A percentile compares a stretch with the other conserved stretches of the same genome.
Conservation (phyloP, 768 basidiomycete species). For the Tricholoma saponaceum region DNA sequence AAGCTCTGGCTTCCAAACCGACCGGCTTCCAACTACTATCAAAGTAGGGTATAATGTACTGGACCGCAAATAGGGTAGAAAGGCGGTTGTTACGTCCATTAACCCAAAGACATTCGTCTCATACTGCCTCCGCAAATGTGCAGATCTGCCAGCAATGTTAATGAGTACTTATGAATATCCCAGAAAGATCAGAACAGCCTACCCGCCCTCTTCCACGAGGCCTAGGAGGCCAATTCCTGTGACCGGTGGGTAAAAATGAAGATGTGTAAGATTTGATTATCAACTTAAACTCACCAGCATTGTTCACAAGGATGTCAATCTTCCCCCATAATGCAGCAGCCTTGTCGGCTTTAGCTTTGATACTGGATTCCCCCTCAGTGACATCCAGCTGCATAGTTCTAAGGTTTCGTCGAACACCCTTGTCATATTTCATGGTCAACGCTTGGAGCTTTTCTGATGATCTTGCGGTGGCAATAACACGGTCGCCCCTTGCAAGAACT, state of each 20-base stretch:
- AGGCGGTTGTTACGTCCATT: slow-evolving; percentile 49
- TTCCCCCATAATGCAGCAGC: slow-evolving; percentile 46
- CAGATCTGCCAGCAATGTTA: slow-evolving; percentile 16
- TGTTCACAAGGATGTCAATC: slow-evolving; percentile 63
- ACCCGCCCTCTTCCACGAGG: slow-evolving; percentile 59
- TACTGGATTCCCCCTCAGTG: slow-evolving; percentile 34
- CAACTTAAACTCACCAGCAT: slow-evolving; percentile 43
- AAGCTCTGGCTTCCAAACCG: slow-evolving; percentile 45
- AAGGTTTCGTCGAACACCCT: slow-evolving; percentile 30
- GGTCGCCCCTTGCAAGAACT: slow-evolving; percentile 52
- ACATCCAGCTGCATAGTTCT: slow-evolving; percentile 50
- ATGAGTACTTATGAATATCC: not conserved
- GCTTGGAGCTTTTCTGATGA: slow-evolving; percentile 37
- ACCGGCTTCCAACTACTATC: slow-evolving; percentile 50
- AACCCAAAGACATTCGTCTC: slow-evolving; percentile 49
- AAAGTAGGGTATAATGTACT: slow-evolving; percentile 36
- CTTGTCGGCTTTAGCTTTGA: slow-evolving; percentile 38
- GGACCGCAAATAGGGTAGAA: slow-evolving; percentile 49
- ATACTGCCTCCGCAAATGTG: slow-evolving; percentile 36
- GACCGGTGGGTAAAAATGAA: not conserved
- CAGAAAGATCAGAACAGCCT: slow-evolving; percentile 15
- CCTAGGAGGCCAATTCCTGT: slow-evolving; percentile 36
- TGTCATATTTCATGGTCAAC: slow-evolving; percentile 21
- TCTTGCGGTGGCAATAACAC: slow-evolving; percentile 56
- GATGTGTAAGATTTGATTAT: not conserved